Conservation (phyloP, 352 stramenopile species). For the Thalassiosira hispida region DNA sequence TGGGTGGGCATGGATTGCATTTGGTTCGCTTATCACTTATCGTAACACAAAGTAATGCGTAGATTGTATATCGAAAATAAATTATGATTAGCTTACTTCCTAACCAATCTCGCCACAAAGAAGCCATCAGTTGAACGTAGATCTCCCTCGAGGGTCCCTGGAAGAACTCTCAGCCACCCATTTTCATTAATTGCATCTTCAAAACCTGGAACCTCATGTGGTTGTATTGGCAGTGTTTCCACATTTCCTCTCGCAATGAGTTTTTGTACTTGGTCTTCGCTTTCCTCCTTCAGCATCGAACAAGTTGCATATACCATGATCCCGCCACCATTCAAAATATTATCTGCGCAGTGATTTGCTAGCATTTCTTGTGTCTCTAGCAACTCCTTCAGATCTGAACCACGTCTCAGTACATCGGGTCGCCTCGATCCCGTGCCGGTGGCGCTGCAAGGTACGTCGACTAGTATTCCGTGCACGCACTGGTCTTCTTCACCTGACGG, state of each 20-base stretch:
- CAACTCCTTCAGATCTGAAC: constrained; percentile 88
- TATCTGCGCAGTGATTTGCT: constrained; percentile 70
- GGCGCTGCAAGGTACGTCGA: constrained; percentile 80
- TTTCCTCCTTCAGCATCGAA: constrained; percentile 93
- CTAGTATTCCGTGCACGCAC: constrained; percentile 90
- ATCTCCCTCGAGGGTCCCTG: constrained; percentile 57
- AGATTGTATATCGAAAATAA: neutral
- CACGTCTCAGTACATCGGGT: constrained; percentile 84
- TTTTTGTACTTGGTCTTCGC: constrained; percentile 86
- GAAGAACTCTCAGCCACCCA: constrained; percentile 78
- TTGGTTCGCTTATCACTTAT: too few relatives aligned
- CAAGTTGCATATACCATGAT: constrained; percentile 95
- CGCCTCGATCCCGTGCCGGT: constrained; percentile 75
- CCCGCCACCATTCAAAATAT: constrained; percentile 87
- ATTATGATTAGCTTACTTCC: constrained; percentile 27
- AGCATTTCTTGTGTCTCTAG: constrained; percentile 82
- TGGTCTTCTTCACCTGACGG: constrained; percentile 79
- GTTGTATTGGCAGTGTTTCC: constrained; percentile 70
- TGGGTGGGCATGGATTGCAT: neutral
- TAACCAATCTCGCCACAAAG: constrained; percentile 77
- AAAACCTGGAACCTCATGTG: constrained; percentile 78
- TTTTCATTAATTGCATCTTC: constrained; percentile 78
- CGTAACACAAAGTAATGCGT: too few relatives aligned
- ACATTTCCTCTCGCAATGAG: constrained; percentile 62
- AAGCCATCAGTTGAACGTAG: constrained; percentile 78